Percentiles rank a stretch among this genome's conserved stretches.
phyloP scores from a whole-genome alignment of 2,329 filamentous ascomycete species.

The Diaporthe sp. region DNA sequence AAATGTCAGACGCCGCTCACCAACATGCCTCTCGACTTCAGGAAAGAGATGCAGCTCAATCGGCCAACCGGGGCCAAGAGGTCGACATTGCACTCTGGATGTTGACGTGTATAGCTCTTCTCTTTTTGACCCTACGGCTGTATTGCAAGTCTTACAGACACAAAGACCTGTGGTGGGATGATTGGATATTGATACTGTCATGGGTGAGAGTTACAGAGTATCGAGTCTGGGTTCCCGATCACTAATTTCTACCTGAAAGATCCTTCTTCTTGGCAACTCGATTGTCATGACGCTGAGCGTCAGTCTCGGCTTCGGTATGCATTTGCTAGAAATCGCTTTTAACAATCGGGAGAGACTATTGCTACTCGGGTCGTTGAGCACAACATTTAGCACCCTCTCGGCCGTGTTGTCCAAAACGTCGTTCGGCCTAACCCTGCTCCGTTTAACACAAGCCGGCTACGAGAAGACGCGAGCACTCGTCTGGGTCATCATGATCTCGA shows the following conservation, averaged over 20 bases:
- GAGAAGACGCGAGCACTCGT: slow-evolving; percentile 39
- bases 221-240: neutral
- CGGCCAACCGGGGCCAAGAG: neutral
- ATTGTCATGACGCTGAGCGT: neutral
- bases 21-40: neutral
- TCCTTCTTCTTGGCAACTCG: neutral
- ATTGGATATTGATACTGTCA: slow-evolving; percentile 5
- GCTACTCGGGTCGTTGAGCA: neutral
- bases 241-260: neutral
- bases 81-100: neutral
- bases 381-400: slow-evolving; percentile 39
- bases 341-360: neutral
- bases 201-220: neutral
- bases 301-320: slow-evolving; percentile 21
- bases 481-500: slow-evolving; percentile 46
- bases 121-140: neutral
- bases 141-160: slow-evolving; percentile 7
- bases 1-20: neutral
- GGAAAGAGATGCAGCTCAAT: neutral
- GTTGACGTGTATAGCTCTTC: neutral
- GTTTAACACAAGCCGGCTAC: slow-evolving; percentile 39
- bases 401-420: slow-evolving; percentile 49
- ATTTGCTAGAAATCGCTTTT: neutral
- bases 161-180: slow-evolving; percentile 12
- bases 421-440: slow-evolving; percentile 48